Percentiles rank a stretch among this genome's conserved stretches.
Conservation (phyloP, 352 stramenopile genomes). For the Phytophthora quininea region DNA sequence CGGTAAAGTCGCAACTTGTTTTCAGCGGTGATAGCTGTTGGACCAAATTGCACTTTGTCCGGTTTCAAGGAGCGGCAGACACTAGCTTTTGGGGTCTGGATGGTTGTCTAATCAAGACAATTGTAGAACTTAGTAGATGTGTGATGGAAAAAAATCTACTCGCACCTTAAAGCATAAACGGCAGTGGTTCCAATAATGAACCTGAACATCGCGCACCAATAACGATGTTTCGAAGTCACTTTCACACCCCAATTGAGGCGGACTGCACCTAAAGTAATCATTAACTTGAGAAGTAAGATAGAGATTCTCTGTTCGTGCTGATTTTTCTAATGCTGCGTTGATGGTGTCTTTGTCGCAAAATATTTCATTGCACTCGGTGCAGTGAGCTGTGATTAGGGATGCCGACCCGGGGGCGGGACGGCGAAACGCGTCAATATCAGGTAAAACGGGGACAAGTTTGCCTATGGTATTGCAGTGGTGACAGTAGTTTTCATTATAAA, state of each 20-base stretch:
- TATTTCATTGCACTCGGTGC: not conserved
- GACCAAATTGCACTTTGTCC: not conserved
- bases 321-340: not conserved
- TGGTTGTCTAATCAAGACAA: conserved; percentile 1
- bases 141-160: not conserved
- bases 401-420: not conserved
- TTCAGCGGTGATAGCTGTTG: not conserved
- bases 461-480: not conserved
- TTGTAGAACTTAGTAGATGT: too few species aligned
- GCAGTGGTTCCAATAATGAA: conserved; percentile 2
- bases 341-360: conserved; percentile 17
- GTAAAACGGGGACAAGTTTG: not conserved
- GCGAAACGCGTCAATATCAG: conserved; percentile 12
- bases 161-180: not conserved
- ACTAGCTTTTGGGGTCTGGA: conserved; percentile 5
- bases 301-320: not conserved
- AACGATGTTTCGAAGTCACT: not conserved
- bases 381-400: not conserved
- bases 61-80: conserved; percentile 16
- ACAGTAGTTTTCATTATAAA: not conserved
- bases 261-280: conserved; percentile 11
- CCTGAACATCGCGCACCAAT: conserved; percentile 4
- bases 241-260: not conserved
- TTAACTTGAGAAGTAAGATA: not conserved
- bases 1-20: conserved; percentile 4